phyloP scores from a whole-genome alignment of 441 rosid genomes.

The Gossypium lobatum region DNA sequence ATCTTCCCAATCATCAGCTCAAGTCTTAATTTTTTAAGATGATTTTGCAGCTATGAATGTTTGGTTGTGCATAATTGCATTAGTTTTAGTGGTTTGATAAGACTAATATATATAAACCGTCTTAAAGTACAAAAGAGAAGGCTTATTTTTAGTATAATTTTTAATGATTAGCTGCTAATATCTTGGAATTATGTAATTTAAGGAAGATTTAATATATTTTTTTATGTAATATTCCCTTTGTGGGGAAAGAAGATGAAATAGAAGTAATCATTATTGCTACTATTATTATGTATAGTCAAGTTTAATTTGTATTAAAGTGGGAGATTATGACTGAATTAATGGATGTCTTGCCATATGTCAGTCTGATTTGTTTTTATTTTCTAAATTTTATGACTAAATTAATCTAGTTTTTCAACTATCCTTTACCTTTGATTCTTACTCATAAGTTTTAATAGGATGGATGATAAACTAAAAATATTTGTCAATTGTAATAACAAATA shows the following conservation, averaged over 20 bases:
- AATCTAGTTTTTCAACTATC: background rate
- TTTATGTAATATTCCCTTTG: slow-evolving; percentile 25
- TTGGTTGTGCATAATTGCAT: background rate
- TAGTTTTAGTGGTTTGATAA: background rate
- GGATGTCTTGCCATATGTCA: slow-evolving; percentile 10
- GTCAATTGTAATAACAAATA: no score
- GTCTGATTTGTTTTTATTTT: background rate
- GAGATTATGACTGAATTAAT: background rate
- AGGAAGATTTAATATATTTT: background rate
- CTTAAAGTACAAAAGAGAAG: slow-evolving; percentile 11
- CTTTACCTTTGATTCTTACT: no score
- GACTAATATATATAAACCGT: background rate
- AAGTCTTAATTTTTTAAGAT: background rate
- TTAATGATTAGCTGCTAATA: background rate
- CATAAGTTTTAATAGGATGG: no score
- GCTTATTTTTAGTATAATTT: background rate
- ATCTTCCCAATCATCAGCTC: slow-evolving; percentile 15
- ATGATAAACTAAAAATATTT: no score
- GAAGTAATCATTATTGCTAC: slow-evolving; percentile 14
- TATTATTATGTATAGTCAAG: background rate
- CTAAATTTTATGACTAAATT: background rate
- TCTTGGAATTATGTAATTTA: background rate
- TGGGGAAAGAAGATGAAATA: slow-evolving; percentile 19
- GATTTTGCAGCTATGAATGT: background rate
- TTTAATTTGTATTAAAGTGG: background rate